Evolutionary conservation across 2,329 filamentous ascomycete species (phyloP), one percentile per base, ranked within the genome.

Genomic region (Colletotrichum chlorophyti): DNA sequence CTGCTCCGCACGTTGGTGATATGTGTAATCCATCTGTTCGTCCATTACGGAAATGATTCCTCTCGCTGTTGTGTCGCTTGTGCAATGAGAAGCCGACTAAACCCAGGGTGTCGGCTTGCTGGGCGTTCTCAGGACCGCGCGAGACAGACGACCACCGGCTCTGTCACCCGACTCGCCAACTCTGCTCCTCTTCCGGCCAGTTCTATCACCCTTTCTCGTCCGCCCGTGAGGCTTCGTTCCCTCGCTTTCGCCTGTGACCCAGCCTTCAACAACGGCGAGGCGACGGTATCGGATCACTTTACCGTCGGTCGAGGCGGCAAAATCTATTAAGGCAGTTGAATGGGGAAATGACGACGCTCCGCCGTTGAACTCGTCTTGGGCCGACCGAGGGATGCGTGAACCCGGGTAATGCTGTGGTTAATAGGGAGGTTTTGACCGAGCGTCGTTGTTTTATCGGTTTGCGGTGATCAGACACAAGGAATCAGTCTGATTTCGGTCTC

Each of bases 1-100:
- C 40, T 60, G 52, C 26, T 32, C n/a, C n/a, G n/a, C n/a, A n/a
- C n/a, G 21, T 11, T 58, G 38, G 45, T 60, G 58, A 17, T 58
- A 60, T 24, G 47, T 29, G 58, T 60, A 60, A 27, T 60, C 58
- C 58, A 60, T 60, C 8, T 37, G 26, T 40, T 60, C 52, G 17
- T 60, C 58, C 58, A 60, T 60, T 3, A 19, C 34, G 45, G n/a
- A n/a, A n/a, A 26, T 23, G 27, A 31, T 45, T 19, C 23, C 31
- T 38, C 10, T 26, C 21, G 10, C 26, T 40, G 40, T 26, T 45
- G 8, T 14, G 23, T 6, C 21, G n/a, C 7, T 12, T 9, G 43
- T 26, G 12, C 14, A n/a, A 47, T 5, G 24, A 23, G 15, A 9
- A 29, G n/a, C 5, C 15, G 14, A 38, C 24, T n/a, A 11, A n/a